A percentile compares a stretch with the other conserved stretches of the same genome.
phyloP scores from a whole-genome alignment of 768 basidiomycete genomes.

The Imleria badia region DNA sequence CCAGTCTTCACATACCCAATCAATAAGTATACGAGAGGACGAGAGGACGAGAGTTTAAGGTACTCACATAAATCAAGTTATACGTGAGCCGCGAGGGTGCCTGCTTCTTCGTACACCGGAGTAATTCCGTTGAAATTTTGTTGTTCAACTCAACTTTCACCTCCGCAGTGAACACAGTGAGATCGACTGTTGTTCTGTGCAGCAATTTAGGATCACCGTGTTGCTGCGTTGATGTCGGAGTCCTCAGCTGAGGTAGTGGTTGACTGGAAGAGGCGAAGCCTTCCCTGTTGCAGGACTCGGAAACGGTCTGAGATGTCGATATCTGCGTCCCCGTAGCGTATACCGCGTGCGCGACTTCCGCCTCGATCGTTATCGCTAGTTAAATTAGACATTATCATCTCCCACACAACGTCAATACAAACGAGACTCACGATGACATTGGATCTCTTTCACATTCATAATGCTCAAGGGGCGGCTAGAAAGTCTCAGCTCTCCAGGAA shows the following conservation, averaged over 20 bases:
- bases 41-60: neutral
- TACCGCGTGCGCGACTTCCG: slow-evolving; percentile 74
- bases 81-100: slow-evolving; percentile 1
- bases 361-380: slow-evolving; percentile 70
- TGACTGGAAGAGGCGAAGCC: neutral
- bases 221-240: too few relatives aligned
- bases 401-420: neutral
- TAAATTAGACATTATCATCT: neutral
- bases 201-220: neutral
- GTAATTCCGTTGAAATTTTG: neutral
- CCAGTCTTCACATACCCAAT: neutral
- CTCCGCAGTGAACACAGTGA: slow-evolving; percentile 30
- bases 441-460: slow-evolving; percentile 62
- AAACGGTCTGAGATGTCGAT: neutral
- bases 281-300: neutral
- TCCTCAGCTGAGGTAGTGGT: too few relatives aligned
- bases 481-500: slow-evolving; percentile 55
- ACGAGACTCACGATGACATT: slow-evolving; percentile 33
- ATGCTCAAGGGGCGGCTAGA: slow-evolving; percentile 54
- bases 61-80: slow-evolving; percentile 4
- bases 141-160: neutral
- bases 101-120: neutral
- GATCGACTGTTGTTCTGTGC: slow-evolving; percentile 3
- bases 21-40: too few relatives aligned
- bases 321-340: neutral